Evolutionary conservation across 768 basidiomycete species (phyloP).

Genomic region (Tulasnella sp.): DNA sequence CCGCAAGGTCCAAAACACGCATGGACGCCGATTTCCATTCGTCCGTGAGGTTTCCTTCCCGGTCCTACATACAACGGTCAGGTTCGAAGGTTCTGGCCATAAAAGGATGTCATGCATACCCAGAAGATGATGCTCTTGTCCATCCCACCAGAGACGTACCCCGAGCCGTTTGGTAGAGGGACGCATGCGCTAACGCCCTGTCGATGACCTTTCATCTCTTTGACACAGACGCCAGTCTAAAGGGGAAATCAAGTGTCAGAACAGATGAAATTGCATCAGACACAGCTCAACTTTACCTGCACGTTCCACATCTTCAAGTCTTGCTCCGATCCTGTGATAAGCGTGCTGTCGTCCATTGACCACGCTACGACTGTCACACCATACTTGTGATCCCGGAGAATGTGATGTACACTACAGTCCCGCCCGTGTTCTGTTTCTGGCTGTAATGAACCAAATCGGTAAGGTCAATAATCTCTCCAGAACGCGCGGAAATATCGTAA

Average conservation of each 20-base stretch:
- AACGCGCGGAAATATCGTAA: neutral
- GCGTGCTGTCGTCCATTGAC: constrained; percentile 78
- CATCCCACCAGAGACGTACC: constrained; percentile 81
- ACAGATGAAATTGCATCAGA: constrained; percentile 3
- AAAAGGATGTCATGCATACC: constrained; percentile 37
- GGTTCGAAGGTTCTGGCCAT: neutral
- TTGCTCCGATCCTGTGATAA: constrained; percentile 76
- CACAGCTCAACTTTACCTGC: constrained; percentile 41
- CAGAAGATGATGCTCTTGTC: constrained; percentile 76
- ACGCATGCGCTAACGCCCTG: constrained; percentile 78
- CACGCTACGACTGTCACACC: constrained; percentile 76
- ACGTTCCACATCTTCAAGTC: constrained; percentile 83
- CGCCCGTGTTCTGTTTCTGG: constrained; percentile 39
- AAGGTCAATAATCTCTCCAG: too few species aligned
- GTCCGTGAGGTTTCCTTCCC: constrained; percentile 58
- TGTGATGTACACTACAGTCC: constrained; percentile 48
- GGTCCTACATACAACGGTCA: constrained; percentile 45
- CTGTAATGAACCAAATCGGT: constrained; percentile 24
- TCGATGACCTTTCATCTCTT: constrained; percentile 54
- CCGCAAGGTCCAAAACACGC: constrained; percentile 75
- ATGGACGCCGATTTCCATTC: constrained; percentile 60
- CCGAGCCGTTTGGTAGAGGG: constrained; percentile 81
- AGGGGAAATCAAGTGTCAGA: constrained; percentile 15
- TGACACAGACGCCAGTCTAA: constrained; percentile 64
- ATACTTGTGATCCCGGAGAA: constrained; percentile 66